Base-by-base conservation (phyloP, 768 basidiomycete species). In the Kwoniella sp. region DNA sequence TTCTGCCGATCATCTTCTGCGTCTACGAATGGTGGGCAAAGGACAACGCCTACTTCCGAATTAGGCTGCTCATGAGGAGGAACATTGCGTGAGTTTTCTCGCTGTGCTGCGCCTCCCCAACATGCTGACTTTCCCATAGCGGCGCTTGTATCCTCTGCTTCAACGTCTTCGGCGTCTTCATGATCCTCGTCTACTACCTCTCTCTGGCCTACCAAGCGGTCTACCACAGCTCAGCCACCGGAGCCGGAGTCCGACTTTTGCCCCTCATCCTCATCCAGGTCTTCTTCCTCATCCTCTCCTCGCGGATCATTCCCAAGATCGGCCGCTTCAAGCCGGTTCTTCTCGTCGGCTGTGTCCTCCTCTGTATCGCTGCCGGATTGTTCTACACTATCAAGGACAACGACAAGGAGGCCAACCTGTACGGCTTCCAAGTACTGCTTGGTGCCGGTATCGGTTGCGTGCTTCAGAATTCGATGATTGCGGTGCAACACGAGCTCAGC, bases 311-410 rank as follows among this genome's bases (percentile, higher is more conserved):
- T 41, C 57, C 66, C 10, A 29, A 14, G 3, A 62, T 65, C 28
- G 76, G 77, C 3, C 62, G 71, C 32, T 77, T 74, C 69, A 75
- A 70, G 59, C 67, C 60, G 10, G 71, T 76, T 67, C 73, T 79
- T 53, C 63, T 71, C 25, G 56, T 60, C 38, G 73, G 73, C 0
- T 76, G 76, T 0, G 34, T 66, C 31, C 63, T 76, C 42, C 50
- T 72, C 28, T 61, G 67, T 6, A 54, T 77, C 50, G 76, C 73
- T 5, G 62, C 60, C 12, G 77, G 76, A n/a, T 65, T 76, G 3
- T 61, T 78, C 23, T 76, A 73, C 67, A 70, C 73, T 8, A 56
- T 76, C 56, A 60, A 58, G 37, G 60, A 62, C 27, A 32, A 53
- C 29, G 65, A 71, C 8, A 40, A 65, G 0, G 50, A 51, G 38